phyloP scores from a whole-genome alignment of 352 stramenopile genomes.

The Globisporangium paddicum region DNA sequence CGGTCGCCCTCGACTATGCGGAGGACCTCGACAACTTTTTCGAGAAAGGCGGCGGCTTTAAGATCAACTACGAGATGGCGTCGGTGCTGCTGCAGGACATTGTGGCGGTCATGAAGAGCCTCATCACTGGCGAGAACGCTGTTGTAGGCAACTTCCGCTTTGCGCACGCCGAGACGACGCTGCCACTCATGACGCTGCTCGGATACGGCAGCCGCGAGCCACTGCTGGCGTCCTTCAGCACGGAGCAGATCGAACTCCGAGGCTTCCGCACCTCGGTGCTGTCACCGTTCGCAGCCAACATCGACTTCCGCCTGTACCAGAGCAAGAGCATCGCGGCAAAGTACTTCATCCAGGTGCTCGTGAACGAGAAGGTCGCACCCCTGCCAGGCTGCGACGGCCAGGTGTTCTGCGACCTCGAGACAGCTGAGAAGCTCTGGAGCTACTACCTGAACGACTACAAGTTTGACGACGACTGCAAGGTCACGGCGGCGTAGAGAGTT shows the following conservation, averaged over 20 bases:
- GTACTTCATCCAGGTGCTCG: conserved; percentile 27
- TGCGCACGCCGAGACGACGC: conserved; percentile 48
- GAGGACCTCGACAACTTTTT: conserved; percentile 50
- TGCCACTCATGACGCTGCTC: conserved; percentile 47
- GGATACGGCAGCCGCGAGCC: conserved; percentile 27
- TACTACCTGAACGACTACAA: conserved; percentile 21
- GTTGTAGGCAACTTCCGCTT: conserved; percentile 43
- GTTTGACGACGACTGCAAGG: conserved; percentile 12
- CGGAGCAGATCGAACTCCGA: conserved; percentile 22
- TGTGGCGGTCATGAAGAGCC: conserved; percentile 23
- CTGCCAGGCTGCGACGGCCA: conserved; percentile 18
- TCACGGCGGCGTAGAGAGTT: neutral
- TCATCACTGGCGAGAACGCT: neutral
- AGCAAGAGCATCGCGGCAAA: conserved; percentile 2
- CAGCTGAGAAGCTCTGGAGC: conserved; percentile 19
- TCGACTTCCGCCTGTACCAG: conserved; percentile 41
- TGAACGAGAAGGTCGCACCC: conserved; percentile 29
- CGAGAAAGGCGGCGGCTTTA: conserved; percentile 32
- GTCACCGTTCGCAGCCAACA: conserved; percentile 42
- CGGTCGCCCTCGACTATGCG: conserved; percentile 33
- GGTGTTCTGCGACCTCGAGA: conserved; percentile 19
- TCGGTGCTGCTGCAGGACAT: conserved; percentile 32
- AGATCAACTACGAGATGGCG: conserved; percentile 54
- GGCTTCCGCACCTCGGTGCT: conserved; percentile 33
- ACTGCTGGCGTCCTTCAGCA: conserved; percentile 24